Conservation (phyloP, 2,329 filamentous ascomycete species). For the Teratosphaeria destructans region DNA sequence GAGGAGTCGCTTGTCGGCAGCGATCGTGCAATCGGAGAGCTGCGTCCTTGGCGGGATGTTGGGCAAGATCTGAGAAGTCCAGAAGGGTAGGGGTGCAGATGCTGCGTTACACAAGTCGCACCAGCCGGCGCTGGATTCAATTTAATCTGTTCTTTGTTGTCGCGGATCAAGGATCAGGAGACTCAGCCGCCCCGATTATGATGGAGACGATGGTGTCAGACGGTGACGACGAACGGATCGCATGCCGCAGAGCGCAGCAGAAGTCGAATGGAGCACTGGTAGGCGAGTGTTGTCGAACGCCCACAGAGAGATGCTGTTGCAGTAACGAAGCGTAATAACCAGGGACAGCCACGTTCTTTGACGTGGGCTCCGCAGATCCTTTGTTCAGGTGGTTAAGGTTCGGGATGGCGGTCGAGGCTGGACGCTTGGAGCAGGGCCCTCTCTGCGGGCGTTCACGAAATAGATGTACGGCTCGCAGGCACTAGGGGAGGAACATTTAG, state of each 20-base stretch:
- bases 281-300: neutral
- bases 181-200: slow-evolving; percentile 22
- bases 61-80: slow-evolving; percentile 30
- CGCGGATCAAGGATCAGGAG: slow-evolving; percentile 23
- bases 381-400: slow-evolving; percentile 42
- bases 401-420: slow-evolving; percentile 37
- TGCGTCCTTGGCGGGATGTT: slow-evolving; percentile 26
- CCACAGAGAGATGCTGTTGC: neutral
- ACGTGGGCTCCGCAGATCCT: slow-evolving; percentile 36
- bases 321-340: neutral
- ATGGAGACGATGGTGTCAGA: neutral
- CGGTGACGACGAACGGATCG: neutral
- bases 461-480: slow-evolving; percentile 16
- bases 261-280: neutral
- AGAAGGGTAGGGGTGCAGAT: slow-evolving; percentile 38
- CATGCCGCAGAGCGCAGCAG: neutral
- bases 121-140: slow-evolving; percentile 17
- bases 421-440: slow-evolving; percentile 28
- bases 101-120: slow-evolving; percentile 32
- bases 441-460: slow-evolving; percentile 17
- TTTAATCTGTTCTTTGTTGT: slow-evolving; percentile 20
- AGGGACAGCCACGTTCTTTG: slow-evolving; percentile 16
- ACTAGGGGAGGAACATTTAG: slow-evolving; percentile 12
- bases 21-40: slow-evolving; percentile 22
- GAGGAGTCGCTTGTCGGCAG: slow-evolving; percentile 27